These are phyloP conservation scores for Debaryomyces udenii DNA, from an alignment of 1,139 yeast species.

Conservation along the genomic window DNA sequence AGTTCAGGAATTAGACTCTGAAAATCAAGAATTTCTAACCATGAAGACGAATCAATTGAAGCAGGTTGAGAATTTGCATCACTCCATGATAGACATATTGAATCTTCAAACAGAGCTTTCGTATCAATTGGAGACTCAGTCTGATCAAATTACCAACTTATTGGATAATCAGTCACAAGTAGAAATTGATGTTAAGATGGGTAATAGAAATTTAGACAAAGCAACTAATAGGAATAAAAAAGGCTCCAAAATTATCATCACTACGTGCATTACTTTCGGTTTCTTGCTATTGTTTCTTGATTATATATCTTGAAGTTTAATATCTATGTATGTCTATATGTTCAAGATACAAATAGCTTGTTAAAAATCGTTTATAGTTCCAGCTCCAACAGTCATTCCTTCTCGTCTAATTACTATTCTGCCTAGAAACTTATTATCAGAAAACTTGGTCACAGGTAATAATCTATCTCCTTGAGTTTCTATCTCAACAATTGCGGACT, in stretches of 20 bases:
- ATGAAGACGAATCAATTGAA: constrained; percentile 68
- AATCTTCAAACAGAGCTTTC: constrained; percentile 78
- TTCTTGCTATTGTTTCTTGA: constrained; percentile 66
- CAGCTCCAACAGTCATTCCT: constrained; percentile 89
- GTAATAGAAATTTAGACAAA: constrained; percentile 70
- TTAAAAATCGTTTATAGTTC: constrained; percentile 47
- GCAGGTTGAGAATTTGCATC: constrained; percentile 71
- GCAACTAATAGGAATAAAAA: constrained; percentile 74
- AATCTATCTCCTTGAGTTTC: constrained; percentile 56
- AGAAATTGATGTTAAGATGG: constrained; percentile 67
- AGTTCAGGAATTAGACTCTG: constrained; percentile 66
- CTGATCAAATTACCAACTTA: constrained; percentile 68
- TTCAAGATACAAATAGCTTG: not conserved
- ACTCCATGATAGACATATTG: constrained; percentile 77
- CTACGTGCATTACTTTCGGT: constrained; percentile 63
- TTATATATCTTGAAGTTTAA: constrained; percentile 41
- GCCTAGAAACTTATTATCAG: constrained; percentile 68
- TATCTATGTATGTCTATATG: not conserved
- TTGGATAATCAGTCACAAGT: constrained; percentile 74
- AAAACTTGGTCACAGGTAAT: constrained; percentile 64
- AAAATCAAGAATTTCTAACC: constrained; percentile 68
- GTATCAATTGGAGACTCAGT: constrained; percentile 74
- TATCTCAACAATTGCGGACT: constrained; percentile 71
- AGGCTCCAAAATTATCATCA: constrained; percentile 69
- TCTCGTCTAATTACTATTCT: constrained; percentile 84